phyloP scores from a whole-genome alignment of 108 stramenopile genomes.

The Nitzschia inconspicua region DNA sequence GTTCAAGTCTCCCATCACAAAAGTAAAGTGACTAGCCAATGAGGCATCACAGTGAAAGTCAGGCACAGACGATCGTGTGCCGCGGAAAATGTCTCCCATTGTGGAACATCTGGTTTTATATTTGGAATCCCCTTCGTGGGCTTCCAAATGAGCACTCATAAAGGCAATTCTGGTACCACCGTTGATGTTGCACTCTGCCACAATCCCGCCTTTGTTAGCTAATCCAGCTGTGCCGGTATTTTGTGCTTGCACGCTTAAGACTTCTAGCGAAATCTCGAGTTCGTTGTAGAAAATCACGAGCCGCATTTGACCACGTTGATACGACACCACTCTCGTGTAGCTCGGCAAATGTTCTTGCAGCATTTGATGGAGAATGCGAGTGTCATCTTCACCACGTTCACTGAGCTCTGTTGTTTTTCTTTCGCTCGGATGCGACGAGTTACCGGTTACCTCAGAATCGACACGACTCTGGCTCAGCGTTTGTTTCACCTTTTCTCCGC shows the following conservation, averaged over 20 bases:
- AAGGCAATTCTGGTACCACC: constrained; percentile 45
- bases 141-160: constrained; percentile 54
- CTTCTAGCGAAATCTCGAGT: constrained; percentile 17
- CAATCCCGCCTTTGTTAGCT: constrained; percentile 71
- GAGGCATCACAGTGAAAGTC: constrained; percentile 32
- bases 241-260: constrained; percentile 35
- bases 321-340: constrained; percentile 33
- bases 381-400: constrained; percentile 19
- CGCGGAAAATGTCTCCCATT: constrained; percentile 42
- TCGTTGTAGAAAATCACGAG: constrained; percentile 43
- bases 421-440: background rate
- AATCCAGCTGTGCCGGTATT: constrained; percentile 52
- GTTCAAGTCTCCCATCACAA: constrained; percentile 72
- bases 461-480: too few species aligned
- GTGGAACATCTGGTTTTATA: constrained; percentile 38
- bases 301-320: constrained; percentile 64
- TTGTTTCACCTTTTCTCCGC: too few species aligned
- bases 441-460: too few species aligned
- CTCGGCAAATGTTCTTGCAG: constrained; percentile 29
- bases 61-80: constrained; percentile 18
- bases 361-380: constrained; percentile 28
- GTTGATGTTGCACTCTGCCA: constrained; percentile 37
- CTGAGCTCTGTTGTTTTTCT: background rate
- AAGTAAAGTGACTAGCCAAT: constrained; percentile 52
- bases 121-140: constrained; percentile 54